These are phyloP conservation scores for Suillus bovinus DNA, from an alignment of 768 basidiomycete genomes.

Conservation along the genomic window DNA sequence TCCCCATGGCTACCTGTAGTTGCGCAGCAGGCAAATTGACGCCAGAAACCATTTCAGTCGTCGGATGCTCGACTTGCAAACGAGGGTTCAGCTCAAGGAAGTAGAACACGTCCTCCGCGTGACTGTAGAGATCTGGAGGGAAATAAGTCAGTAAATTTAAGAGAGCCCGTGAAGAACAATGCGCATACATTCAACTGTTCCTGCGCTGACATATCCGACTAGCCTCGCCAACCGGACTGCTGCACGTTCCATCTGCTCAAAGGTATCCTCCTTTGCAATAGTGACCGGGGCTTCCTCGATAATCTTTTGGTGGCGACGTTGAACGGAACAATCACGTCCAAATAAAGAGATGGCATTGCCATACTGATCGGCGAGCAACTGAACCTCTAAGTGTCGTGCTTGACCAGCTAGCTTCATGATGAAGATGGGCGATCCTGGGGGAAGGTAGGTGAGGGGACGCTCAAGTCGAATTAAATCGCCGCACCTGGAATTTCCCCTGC, in stretches of 20 bases:
- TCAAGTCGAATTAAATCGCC: constrained; percentile 3
- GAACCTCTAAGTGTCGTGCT: constrained; percentile 97
- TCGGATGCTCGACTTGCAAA: constrained; percentile 99
- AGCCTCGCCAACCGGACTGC: constrained; percentile 99
- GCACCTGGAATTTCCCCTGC: constrained; percentile 94
- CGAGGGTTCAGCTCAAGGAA: constrained; percentile 99
- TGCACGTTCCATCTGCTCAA: constrained; percentile 98
- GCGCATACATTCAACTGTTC: constrained; percentile 91
- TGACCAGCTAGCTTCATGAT: constrained; percentile 99
- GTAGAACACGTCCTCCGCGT: constrained; percentile 90
- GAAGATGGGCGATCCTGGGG: constrained; percentile 91
- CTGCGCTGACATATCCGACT: constrained; percentile 98
- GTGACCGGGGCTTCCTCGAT: constrained; percentile 99
- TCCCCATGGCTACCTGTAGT: constrained; percentile 97
- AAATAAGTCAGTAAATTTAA: constrained; percentile 10
- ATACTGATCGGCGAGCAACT: constrained; percentile 98
- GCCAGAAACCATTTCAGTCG: constrained; percentile 99
- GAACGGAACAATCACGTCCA: constrained; percentile 98
- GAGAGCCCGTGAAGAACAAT: constrained; percentile 11
- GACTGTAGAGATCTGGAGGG: constrained; percentile 85
- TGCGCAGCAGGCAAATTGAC: constrained; percentile 98
- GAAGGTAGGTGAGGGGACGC: constrained; percentile 9
- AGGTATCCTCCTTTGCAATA: constrained; percentile 88
- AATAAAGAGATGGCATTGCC: constrained; percentile 99
- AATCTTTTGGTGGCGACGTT: constrained; percentile 99